These are phyloP conservation scores for Phlegmacium glaucopus DNA, from an alignment of 768 basidiomycete species.

Conservation along the genomic window DNA sequence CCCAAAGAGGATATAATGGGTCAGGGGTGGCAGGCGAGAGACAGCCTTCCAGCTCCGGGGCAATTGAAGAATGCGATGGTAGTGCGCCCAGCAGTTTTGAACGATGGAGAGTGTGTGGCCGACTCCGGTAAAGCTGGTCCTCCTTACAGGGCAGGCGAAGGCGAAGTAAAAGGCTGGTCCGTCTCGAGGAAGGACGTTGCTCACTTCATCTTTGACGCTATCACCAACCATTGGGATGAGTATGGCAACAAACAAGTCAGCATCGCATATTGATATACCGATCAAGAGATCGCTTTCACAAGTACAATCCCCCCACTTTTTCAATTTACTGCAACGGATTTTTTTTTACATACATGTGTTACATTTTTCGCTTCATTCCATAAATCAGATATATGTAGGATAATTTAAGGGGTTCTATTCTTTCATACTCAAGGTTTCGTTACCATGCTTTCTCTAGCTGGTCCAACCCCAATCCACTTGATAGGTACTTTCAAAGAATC, in stretches of 20 bases:
- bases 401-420: background rate
- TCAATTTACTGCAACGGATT: background rate
- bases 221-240: slow-evolving; percentile 45
- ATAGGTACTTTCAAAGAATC: slow-evolving; percentile 65
- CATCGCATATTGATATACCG: slow-evolving; percentile 42
- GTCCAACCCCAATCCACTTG: slow-evolving; percentile 93
- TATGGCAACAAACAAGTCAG: slow-evolving; percentile 46
- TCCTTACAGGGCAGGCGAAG: slow-evolving; percentile 41
- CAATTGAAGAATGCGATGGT: slow-evolving; percentile 43
- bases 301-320: no score
- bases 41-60: slow-evolving; percentile 41
- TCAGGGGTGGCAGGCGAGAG: slow-evolving; percentile 34
- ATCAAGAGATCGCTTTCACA: no score
- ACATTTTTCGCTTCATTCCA: background rate
- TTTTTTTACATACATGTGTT: background rate
- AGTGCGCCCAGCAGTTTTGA: slow-evolving; percentile 53
- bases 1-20: slow-evolving; percentile 38
- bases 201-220: slow-evolving; percentile 55
- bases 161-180: slow-evolving; percentile 39
- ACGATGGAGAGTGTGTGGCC: slow-evolving; percentile 45
- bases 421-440: slow-evolving; percentile 17
- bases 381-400: background rate
- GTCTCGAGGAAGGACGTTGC: slow-evolving; percentile 61
- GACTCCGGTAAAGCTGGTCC: slow-evolving; percentile 29
- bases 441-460: slow-evolving; percentile 78